Evolutionary conservation across 2,329 filamentous ascomycete species (phyloP).

Genomic region (Chaetomium sp.): DNA sequence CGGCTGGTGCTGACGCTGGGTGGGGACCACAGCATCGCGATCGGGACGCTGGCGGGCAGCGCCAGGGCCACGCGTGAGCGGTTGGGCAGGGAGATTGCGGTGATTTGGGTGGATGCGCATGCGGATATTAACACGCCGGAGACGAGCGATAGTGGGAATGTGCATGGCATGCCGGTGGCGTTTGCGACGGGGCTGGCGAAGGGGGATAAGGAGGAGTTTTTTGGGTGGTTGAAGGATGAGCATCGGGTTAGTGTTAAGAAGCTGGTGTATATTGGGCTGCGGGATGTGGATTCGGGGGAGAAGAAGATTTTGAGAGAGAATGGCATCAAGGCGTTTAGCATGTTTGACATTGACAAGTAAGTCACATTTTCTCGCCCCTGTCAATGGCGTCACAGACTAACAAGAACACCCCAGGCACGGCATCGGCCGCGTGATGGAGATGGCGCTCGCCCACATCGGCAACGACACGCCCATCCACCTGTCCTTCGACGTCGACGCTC

Average conservation of each 20-base stretch:
- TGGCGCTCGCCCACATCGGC: constrained; percentile 95
- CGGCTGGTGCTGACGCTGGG: constrained; percentile 88
- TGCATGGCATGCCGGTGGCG: constrained; percentile 95
- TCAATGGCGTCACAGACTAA: background rate
- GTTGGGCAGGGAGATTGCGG: constrained; percentile 73
- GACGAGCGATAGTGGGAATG: constrained; percentile 81
- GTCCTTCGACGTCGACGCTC: constrained; percentile 92
- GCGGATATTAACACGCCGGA: constrained; percentile 97
- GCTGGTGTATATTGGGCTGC: constrained; percentile 91
- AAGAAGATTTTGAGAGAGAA: constrained; percentile 86
- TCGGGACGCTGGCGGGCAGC: constrained; percentile 83
- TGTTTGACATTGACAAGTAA: constrained; percentile 93
- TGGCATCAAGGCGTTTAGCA: constrained; percentile 91
- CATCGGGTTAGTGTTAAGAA: constrained; percentile 67
- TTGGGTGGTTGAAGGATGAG: constrained; percentile 81
- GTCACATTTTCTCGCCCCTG: constrained; percentile 19
- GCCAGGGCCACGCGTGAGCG: constrained; percentile 82
- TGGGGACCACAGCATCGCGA: constrained; percentile 93
- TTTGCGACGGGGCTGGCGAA: constrained; percentile 82
- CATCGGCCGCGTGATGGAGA: constrained; percentile 93
- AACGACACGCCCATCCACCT: constrained; percentile 93
- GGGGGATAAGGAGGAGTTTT: constrained; percentile 69
- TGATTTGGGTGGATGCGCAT: constrained; percentile 98
- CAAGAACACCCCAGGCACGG: constrained; percentile 56
- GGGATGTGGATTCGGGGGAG: constrained; percentile 89